Conservation (phyloP, 768 basidiomycete species). For the Amanita pallidorosea region DNA sequence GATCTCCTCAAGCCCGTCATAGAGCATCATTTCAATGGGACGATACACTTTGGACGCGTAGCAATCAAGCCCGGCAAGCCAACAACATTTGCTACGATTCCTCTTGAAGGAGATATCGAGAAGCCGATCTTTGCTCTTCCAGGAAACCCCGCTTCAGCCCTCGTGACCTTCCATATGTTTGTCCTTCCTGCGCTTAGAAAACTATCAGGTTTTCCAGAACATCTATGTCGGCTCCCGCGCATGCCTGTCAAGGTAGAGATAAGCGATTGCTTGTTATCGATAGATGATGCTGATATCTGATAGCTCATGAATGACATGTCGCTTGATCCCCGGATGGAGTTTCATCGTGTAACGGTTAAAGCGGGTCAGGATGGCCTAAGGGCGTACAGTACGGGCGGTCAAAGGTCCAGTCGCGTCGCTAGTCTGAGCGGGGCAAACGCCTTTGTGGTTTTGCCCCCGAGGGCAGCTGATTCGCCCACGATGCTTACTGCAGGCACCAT, state of each 20-base stretch:
- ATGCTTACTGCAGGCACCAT: constrained; percentile 41
- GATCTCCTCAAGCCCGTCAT: constrained; percentile 86
- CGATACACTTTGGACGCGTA: constrained; percentile 79
- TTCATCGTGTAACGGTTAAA: constrained; percentile 68
- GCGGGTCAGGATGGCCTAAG: constrained; percentile 34
- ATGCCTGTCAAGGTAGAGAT: constrained; percentile 51
- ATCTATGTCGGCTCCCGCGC: constrained; percentile 45
- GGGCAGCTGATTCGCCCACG: constrained; percentile 19
- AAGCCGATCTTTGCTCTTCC: constrained; percentile 80
- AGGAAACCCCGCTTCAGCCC: constrained; percentile 81
- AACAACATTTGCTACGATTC: constrained; percentile 80
- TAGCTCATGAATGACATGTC: constrained; percentile 52
- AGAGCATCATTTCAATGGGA: constrained; percentile 66
- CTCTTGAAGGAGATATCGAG: constrained; percentile 19
- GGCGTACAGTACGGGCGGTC: constrained; percentile 78
- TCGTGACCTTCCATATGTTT: constrained; percentile 80
- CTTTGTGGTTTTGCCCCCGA: constrained; percentile 54
- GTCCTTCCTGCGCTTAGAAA: constrained; percentile 70
- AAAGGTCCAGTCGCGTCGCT: constrained; percentile 73
- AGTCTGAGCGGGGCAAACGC: constrained; percentile 79
- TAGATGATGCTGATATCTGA: not conserved
- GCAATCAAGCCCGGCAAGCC: constrained; percentile 81
- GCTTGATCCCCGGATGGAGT: constrained; percentile 69
- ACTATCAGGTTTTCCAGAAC: constrained; percentile 56
- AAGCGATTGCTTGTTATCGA: not conserved